These are phyloP conservation scores for Agapanthus africanus DNA, from an alignment of 106 monocot species.

Conservation along the genomic window DNA sequence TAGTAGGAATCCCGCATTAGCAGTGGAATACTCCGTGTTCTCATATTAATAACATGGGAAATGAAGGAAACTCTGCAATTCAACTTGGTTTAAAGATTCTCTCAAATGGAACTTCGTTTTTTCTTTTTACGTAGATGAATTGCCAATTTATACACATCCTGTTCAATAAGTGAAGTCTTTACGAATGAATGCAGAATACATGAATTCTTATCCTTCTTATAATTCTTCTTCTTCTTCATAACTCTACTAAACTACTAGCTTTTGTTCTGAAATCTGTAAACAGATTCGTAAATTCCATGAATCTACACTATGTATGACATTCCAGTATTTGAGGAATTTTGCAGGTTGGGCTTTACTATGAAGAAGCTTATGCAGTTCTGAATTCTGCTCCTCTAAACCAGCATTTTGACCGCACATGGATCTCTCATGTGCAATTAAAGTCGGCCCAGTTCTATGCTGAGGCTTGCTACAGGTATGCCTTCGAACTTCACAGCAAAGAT, in stretches of 20 bases:
- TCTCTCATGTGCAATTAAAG: slow-evolving; percentile 56
- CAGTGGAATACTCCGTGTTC: too few relatives aligned
- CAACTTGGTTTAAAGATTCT: too few relatives aligned
- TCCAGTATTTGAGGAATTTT: slow-evolving; percentile 1
- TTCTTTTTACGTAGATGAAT: too few relatives aligned
- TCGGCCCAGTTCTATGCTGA: slow-evolving; percentile 65
- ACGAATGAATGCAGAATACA: neutral
- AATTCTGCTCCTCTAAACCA: slow-evolving; percentile 43
- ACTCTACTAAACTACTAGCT: too few relatives aligned
- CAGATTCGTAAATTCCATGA: neutral
- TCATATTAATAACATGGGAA: too few relatives aligned
- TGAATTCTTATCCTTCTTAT: too few relatives aligned
- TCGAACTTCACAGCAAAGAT: slow-evolving; percentile 70
- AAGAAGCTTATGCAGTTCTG: slow-evolving; percentile 42
- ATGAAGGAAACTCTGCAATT: neutral
- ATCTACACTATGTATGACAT: neutral
- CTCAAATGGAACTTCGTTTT: too few relatives aligned
- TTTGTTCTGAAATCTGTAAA: too few relatives aligned
- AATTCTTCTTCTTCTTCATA: neutral
- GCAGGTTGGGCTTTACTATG: slow-evolving; percentile 49
- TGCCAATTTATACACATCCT: neutral
- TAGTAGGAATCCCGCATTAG: too few relatives aligned
- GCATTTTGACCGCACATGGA: slow-evolving; percentile 59
- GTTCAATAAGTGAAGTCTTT: neutral
- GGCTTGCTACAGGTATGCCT: slow-evolving; percentile 47